Evolutionary conservation across 805 yeast genomes (phyloP), one percentile per base, ranked within the genome.

Genomic region (Schwanniomyces yamadae): DNA sequence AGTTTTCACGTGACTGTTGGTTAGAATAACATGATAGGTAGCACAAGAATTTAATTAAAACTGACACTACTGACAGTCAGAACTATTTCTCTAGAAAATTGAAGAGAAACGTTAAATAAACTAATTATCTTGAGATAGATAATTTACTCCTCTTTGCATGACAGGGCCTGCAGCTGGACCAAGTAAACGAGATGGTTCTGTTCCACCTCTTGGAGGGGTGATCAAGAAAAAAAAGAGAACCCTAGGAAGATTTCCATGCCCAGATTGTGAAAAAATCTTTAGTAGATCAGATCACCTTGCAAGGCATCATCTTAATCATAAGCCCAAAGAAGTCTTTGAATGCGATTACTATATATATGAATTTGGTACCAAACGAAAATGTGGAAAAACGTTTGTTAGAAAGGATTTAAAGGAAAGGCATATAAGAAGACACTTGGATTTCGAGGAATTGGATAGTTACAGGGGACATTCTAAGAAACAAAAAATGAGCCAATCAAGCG

Each of bases 281-380:
- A 71, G 77, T 15, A 52, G 87, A 33, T 71, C 80, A 1, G 87
- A 81, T 48, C 87, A 81, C 57, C 54, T 81, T 11, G 69, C 84
- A 2, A 59, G 87, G 33, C 87, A 81, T 50, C 72, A 77, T 48
- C 62, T 81, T 33, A 81, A 81, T 50, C 87, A 81, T 32, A 63
- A 64, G 35, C 74, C 74, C 3, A 68, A 62, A 31, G 73, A 73
- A 35, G 77, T 80, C 8, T 80, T 69, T 49, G 63, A 62, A 17
- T 81, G 88, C 52, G 84, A 55, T 70, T 78, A 50, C 40, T 57
- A 45, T 52, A 62, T 61, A 37, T 80, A 44, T 66, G 76, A 50
- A 25, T 50, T 46, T 20, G 70, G 70, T 3, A 42, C 37, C 18
- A 66, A 66, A 55, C 61, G 69, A 8, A 59, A 61, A 3, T 81